These are phyloP conservation scores for Geotrichum siamense DNA, from an alignment of 1,139 yeast genomes.

Conservation along the genomic window DNA sequence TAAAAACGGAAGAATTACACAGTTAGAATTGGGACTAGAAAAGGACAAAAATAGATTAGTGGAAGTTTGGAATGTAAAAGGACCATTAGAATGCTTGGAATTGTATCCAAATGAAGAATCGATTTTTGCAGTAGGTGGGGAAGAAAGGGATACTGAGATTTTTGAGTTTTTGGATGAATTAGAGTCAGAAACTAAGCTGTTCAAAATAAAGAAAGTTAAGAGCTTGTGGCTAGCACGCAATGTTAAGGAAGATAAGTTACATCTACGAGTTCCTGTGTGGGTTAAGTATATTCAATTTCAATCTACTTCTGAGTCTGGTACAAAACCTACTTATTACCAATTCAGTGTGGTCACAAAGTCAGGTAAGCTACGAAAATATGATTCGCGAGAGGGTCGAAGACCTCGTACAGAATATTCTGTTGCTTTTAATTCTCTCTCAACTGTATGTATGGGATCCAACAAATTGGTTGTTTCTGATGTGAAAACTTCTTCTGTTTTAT, in stretches of 20 bases:
- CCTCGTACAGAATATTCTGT: constrained; percentile 26
- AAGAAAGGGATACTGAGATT: constrained; percentile 40
- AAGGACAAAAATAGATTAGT: constrained; percentile 1
- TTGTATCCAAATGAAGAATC: constrained; percentile 16
- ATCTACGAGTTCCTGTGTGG: constrained; percentile 36
- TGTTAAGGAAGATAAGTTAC: constrained; percentile 35
- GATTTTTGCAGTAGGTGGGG: constrained; percentile 39
- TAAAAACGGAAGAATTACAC: constrained; percentile 19
- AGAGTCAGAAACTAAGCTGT: not conserved
- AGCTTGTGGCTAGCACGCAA: constrained; percentile 35
- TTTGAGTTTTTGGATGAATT: constrained; percentile 12
- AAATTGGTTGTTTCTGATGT: constrained; percentile 26
- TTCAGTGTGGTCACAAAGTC: constrained; percentile 60
- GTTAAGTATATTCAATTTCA: constrained; percentile 32
- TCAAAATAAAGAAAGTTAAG: constrained; percentile 8
- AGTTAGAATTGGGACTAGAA: constrained; percentile 8
- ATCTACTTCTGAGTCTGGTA: constrained; percentile 17
- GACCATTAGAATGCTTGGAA: constrained; percentile 18
- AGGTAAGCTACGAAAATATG: constrained; percentile 47
- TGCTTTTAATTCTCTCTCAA: constrained; percentile 23
- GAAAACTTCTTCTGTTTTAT: constrained; percentile 22
- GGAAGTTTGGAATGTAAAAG: constrained; percentile 14
- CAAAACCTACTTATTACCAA: constrained; percentile 29
- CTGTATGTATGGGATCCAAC: constrained; percentile 15
- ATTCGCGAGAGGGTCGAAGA: constrained; percentile 28